A percentile compares a stretch with the other conserved stretches of the same genome.
phyloP scores from a whole-genome alignment of 257 asterid genomes.

The Solanum verrucosum region DNA sequence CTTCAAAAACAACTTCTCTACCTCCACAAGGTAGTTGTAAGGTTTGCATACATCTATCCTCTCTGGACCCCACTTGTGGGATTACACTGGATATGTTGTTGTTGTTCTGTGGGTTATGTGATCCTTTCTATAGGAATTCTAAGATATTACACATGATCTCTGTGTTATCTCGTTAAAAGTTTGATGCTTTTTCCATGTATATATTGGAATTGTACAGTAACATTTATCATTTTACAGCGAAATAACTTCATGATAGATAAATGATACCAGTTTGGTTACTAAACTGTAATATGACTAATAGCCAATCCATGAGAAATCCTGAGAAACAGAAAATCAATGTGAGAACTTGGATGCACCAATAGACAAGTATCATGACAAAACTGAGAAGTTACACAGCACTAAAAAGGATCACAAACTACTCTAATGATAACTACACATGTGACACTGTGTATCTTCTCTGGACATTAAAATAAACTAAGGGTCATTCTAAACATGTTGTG shows the following conservation, averaged over 20 bases:
- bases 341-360: background rate
- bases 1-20: fast-evolving
- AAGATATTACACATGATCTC: background rate
- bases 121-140: background rate
- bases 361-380: background rate
- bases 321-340: background rate
- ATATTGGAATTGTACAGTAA: background rate
- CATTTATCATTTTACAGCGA: background rate
- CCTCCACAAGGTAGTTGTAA: too few species aligned
- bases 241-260: background rate
- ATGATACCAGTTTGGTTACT: background rate
- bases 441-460: background rate
- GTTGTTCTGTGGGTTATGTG: too few species aligned
- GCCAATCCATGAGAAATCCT: background rate
- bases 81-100: too few species aligned
- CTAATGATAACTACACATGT: background rate
- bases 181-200: background rate
- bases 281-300: background rate
- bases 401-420: background rate
- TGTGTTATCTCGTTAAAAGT: background rate
- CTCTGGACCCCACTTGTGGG: too few species aligned
- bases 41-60: too few species aligned
- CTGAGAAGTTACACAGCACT: background rate
- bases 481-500: background rate
- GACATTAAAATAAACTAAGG: background rate